Percentiles rank a stretch among this genome's conserved stretches.
These are phyloP conservation scores for Saccharomycopsis hybrid DNA, from an alignment of 1,139 yeast genomes.

Conservation along the genomic window DNA sequence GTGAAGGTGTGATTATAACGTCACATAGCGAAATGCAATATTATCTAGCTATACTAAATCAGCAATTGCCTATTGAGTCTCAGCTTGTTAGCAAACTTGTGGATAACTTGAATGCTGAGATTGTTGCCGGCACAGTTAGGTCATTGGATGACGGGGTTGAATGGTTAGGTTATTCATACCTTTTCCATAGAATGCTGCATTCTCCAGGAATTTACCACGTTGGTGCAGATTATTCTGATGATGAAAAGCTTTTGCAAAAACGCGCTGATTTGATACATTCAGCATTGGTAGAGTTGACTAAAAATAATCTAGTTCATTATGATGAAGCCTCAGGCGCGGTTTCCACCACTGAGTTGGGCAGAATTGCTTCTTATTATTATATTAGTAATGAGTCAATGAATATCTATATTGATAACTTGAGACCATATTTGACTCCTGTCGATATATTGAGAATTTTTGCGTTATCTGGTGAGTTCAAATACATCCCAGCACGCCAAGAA, in stretches of 20 bases:
- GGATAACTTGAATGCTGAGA: slow-evolving; percentile 81
- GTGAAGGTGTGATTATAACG: slow-evolving; percentile 92
- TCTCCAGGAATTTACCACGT: slow-evolving; percentile 74
- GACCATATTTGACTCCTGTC: slow-evolving; percentile 59
- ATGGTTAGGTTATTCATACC: slow-evolving; percentile 79
- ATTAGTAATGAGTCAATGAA: slow-evolving; percentile 61
- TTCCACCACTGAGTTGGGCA: slow-evolving; percentile 69
- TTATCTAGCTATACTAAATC: slow-evolving; percentile 81
- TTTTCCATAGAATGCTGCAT: slow-evolving; percentile 71
- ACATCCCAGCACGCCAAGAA: slow-evolving; percentile 79
- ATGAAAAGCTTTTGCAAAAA: slow-evolving; percentile 41
- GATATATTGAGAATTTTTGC: slow-evolving; percentile 77
- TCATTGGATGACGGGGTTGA: slow-evolving; percentile 58
- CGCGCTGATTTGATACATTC: slow-evolving; percentile 70
- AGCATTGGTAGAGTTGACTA: slow-evolving; percentile 55
- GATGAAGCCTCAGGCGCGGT: slow-evolving; percentile 43
- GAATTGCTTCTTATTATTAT: slow-evolving; percentile 82
- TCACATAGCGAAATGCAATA: slow-evolving; percentile 81
- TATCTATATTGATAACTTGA: slow-evolving; percentile 53
- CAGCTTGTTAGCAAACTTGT: slow-evolving; percentile 67
- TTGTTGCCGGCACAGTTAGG: slow-evolving; percentile 64
- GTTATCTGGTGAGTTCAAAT: slow-evolving; percentile 76
- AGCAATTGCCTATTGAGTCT: slow-evolving; percentile 89
- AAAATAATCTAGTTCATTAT: slow-evolving; percentile 54
- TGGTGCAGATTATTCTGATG: slow-evolving; percentile 58